These are phyloP conservation scores for Podaxis sp. DNA, from an alignment of 768 basidiomycete genomes.

Conservation along the genomic window DNA sequence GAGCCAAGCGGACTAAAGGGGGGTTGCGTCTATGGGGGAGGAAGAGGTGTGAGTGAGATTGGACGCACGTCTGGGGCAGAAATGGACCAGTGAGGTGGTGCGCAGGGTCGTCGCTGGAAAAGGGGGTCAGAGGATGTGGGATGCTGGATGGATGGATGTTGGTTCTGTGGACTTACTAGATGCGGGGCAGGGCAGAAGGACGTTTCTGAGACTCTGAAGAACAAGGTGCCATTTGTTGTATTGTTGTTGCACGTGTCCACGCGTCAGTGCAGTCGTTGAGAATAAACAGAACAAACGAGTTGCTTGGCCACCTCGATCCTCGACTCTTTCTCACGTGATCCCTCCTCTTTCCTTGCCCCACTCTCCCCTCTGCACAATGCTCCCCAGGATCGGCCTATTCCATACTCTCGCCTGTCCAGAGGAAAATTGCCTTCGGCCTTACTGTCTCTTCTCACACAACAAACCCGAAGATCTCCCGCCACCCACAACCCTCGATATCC, in stretches of 20 bases:
- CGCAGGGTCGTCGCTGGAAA: constrained; percentile 43
- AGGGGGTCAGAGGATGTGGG: not conserved
- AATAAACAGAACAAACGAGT: too few relatives aligned
- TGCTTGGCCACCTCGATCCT: not conserved
- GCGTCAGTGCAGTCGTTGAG: not conserved
- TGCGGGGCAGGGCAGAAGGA: not conserved
- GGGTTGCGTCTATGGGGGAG: constrained; percentile 9
- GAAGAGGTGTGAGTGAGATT: not conserved
- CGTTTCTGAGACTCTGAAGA: not conserved
- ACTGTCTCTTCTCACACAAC: constrained; percentile 67
- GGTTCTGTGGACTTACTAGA: not conserved
- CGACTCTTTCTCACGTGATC: not conserved
- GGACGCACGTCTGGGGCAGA: constrained; percentile 55
- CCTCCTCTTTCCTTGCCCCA: not conserved
- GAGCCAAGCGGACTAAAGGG: constrained; percentile 34
- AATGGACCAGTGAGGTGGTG: constrained; percentile 65
- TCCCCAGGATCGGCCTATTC: constrained; percentile 58
- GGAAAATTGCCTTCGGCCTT: constrained; percentile 38
- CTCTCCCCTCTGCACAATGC: constrained; percentile 39
- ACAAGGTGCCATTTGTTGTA: not conserved
- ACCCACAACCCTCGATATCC: constrained; percentile 33
- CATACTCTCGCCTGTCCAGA: constrained; percentile 58
- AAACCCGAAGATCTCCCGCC: constrained; percentile 28
- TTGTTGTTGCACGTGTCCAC: not conserved
- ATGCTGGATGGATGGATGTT: not conserved